Conservation (phyloP, 306 rosid genomes). For the Spatholobus suberectus region DNA sequence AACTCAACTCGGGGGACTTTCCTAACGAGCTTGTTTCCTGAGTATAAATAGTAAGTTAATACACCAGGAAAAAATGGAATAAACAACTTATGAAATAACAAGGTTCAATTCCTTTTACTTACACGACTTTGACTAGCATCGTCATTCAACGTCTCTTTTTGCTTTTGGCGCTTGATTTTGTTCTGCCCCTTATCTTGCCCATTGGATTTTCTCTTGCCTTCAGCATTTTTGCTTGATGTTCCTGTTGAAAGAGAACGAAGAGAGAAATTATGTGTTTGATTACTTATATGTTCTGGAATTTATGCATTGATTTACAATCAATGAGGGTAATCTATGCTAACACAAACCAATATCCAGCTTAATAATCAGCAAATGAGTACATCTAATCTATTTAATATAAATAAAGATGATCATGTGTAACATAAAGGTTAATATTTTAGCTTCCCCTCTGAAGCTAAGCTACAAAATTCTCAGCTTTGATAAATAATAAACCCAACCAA, state of each 20-base stretch:
- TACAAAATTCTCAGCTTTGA: constrained; percentile 1
- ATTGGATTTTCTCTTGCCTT: constrained; percentile 33
- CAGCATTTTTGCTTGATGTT: constrained; percentile 18
- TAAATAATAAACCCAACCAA: constrained; percentile 19
- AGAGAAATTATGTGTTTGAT: neutral
- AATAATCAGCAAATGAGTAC: neutral
- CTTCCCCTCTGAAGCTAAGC: neutral
- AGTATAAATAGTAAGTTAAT: constrained; percentile 1
- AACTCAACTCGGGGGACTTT: constrained; percentile 57
- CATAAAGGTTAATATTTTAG: neutral
- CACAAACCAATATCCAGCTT: neutral
- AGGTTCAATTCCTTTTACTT: constrained; percentile 25
- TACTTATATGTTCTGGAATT: neutral
- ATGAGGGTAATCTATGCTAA: neutral
- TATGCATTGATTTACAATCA: constrained; percentile 11
- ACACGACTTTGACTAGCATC: constrained; percentile 43
- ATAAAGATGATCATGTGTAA: neutral
- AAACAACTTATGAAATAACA: neutral
- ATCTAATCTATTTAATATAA: constrained; percentile 7
- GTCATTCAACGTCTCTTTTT: constrained; percentile 10
- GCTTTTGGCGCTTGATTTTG: neutral
- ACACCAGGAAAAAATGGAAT: neutral
- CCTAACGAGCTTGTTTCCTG: constrained; percentile 48
- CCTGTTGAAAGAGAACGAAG: constrained; percentile 14
- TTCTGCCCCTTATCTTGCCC: constrained; percentile 26